phyloP scores from a whole-genome alignment of 1,284 basidiomycete genomes.

The Sporisorium sorghi region DNA sequence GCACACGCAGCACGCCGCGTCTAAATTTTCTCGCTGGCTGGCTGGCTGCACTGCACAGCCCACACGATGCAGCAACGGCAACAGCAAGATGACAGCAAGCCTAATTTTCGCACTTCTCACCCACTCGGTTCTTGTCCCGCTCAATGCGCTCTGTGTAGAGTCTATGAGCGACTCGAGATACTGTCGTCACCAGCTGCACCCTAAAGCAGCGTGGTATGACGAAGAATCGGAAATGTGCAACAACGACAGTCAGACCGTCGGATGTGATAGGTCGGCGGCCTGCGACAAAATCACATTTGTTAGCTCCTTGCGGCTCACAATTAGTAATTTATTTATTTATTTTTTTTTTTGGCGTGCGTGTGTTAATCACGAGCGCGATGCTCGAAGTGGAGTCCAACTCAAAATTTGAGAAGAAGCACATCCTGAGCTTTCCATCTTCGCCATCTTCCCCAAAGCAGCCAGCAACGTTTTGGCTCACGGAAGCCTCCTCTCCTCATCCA shows the following conservation, averaged over 20 bases:
- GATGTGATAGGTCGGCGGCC: slow-evolving; percentile 4
- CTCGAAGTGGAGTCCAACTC: slow-evolving; percentile 7
- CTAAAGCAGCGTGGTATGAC: no score
- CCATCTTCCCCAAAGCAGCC: no score
- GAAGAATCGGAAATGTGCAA: not conserved
- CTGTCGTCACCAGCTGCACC: no score
- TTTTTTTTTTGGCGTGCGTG: no score
- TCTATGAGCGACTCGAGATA: no score
- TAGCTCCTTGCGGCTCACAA: not conserved
- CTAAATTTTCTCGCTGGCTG: not conserved
- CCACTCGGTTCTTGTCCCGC: no score
- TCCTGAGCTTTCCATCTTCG: not conserved
- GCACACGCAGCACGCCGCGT: not conserved
- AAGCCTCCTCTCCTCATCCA: no score
- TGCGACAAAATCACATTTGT: no score
- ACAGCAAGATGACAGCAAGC: not conserved
- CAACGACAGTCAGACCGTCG: slow-evolving; percentile 1
- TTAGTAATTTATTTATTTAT: no score
- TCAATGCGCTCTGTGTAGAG: no score
- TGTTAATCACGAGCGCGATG: not conserved
- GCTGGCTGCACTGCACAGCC: slow-evolving; percentile 14
- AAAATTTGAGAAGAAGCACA: slow-evolving; percentile 13
- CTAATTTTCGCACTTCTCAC: not conserved
- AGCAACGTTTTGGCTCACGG: not conserved
- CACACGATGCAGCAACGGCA: slow-evolving; percentile 5